phyloP scores from a whole-genome alignment of 495 filamentous ascomycete genomes.

The Glonium stellatum region DNA sequence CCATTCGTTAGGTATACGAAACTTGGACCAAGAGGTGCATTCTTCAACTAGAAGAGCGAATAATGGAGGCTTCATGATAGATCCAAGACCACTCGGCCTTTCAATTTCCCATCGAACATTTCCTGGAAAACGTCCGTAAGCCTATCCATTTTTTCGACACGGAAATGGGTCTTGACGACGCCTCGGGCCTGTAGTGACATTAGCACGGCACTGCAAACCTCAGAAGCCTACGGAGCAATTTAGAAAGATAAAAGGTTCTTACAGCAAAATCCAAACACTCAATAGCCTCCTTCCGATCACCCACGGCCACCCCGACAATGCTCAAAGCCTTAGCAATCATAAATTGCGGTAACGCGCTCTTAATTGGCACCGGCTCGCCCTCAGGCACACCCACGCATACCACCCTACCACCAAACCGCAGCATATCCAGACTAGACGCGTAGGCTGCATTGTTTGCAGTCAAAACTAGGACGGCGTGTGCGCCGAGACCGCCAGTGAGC shows the following conservation, averaged over 20 bases:
- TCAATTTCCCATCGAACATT: slow-evolving; percentile 30
- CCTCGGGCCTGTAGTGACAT: slow-evolving; percentile 14
- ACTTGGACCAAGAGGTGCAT: no score
- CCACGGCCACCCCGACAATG: slow-evolving; percentile 58
- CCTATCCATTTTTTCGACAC: slow-evolving; percentile 27
- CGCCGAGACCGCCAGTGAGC: slow-evolving; percentile 57
- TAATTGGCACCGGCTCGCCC: slow-evolving; percentile 51
- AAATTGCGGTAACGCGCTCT: slow-evolving; percentile 44
- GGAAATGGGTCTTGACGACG: slow-evolving; percentile 27
- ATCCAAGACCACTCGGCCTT: slow-evolving; percentile 38
- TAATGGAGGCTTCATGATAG: slow-evolving; percentile 9
- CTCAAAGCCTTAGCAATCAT: slow-evolving; percentile 49
- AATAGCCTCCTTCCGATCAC: slow-evolving; percentile 58
- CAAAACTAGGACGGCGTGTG: slow-evolving; percentile 56
- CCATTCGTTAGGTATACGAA: no score
- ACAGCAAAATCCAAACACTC: slow-evolving; percentile 59
- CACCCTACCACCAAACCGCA: slow-evolving; percentile 56
- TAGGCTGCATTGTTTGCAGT: slow-evolving; percentile 63
- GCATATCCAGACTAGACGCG: slow-evolving; percentile 49
- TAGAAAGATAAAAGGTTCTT: slow-evolving; percentile 24
- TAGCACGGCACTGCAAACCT: not conserved
- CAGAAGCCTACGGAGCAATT: not conserved
- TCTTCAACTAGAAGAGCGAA: no score
- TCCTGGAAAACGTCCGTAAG: slow-evolving; percentile 28
- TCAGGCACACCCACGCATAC: slow-evolving; percentile 67